A percentile compares a stretch with the other conserved stretches of the same genome.
phyloP scores from a whole-genome alignment of 2,329 filamentous ascomycete species.

The Sarocladium kiliense region DNA sequence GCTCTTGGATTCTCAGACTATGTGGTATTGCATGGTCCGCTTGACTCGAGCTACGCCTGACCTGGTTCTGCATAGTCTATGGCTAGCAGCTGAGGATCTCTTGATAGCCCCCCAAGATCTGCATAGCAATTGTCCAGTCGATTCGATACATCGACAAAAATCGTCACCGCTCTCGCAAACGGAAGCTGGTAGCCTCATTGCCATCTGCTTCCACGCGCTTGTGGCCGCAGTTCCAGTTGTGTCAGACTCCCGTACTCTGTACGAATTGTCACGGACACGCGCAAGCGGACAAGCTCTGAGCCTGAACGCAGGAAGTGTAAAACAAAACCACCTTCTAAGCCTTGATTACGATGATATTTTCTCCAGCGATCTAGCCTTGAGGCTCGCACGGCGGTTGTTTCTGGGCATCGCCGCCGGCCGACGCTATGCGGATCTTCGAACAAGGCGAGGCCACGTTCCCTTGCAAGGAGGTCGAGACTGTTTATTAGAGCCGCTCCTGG shows the following conservation, averaged over 20 bases:
- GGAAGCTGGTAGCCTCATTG: constrained; percentile 49
- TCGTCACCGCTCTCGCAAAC: constrained; percentile 35
- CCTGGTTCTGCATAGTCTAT: constrained; percentile 59
- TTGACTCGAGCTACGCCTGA: constrained; percentile 52
- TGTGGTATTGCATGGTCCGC: constrained; percentile 60
- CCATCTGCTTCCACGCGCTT: constrained; percentile 58
- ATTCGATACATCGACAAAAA: constrained; percentile 12
- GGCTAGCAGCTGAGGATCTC: constrained; percentile 53
- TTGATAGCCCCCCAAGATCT: constrained; percentile 49
- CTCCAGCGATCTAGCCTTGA: constrained; percentile 53
- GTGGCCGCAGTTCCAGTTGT: constrained; percentile 52
- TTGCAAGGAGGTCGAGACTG: neutral
- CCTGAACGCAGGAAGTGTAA: constrained; percentile 22
- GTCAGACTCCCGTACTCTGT: constrained; percentile 40
- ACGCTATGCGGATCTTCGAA: constrained; percentile 34
- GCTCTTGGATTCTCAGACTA: constrained; percentile 53
- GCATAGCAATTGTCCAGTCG: constrained; percentile 18
- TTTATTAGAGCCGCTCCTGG: constrained; percentile 42
- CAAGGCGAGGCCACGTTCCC: neutral
- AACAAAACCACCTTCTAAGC: neutral
- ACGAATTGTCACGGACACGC: constrained; percentile 56
- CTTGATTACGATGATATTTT: constrained; percentile 60
- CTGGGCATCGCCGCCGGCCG: constrained; percentile 49
- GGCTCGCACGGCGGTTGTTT: constrained; percentile 54
- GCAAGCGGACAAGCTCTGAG: constrained; percentile 47